Base-by-base conservation (phyloP, 2,329 filamentous ascomycete species). In the Epichloe baconii region DNA sequence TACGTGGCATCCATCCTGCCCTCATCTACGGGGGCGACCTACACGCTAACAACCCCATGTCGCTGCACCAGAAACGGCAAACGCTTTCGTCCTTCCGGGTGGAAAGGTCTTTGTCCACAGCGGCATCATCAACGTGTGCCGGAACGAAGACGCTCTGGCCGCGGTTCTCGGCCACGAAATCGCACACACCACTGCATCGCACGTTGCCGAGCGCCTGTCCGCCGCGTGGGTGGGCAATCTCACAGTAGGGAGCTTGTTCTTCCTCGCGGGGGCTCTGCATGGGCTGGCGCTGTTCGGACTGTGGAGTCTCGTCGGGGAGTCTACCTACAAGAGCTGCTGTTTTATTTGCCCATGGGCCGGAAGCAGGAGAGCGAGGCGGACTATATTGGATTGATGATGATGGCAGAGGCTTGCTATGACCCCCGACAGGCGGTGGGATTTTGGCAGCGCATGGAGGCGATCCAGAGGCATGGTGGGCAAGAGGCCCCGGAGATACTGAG, bases 91-190 rank as follows among this genome's bases (percentile, higher is more conserved):
- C 1, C 74, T 88, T 5, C 86, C 86, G 0, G 85, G 81, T 4
- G 85, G 86, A 23, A 88, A 89, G 59, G 85, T 91, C 0, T 90
- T 90, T 62, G 85, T 91, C 2, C 85, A 81, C 61, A 83, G 79
- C 55, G 86, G 86, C 38, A 80, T 91, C 35, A 66, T 90, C 50
- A 74, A 76, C n/a, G 69, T 88, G 21, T 84, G 83, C 53, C 63
- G 73, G 49, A 80, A 72, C 58, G 84, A 88, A 52, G 78, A 84
- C 61, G 82, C 80, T 3, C 71, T 91, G 26, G 86, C 86, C 4
- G 80, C 86, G 1, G 84, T 91, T 3, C 71, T 91, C 14, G 84
- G 85, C 14, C 86, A 90, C 66, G 86, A 90, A 69, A 86, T 90
- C 54, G 84, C 85, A 17, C 86, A 91, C 62, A 85, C 83, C 55